Evolutionary conservation across 352 stramenopile genomes (phyloP).

Genomic region (Globisporangium canariense): DNA sequence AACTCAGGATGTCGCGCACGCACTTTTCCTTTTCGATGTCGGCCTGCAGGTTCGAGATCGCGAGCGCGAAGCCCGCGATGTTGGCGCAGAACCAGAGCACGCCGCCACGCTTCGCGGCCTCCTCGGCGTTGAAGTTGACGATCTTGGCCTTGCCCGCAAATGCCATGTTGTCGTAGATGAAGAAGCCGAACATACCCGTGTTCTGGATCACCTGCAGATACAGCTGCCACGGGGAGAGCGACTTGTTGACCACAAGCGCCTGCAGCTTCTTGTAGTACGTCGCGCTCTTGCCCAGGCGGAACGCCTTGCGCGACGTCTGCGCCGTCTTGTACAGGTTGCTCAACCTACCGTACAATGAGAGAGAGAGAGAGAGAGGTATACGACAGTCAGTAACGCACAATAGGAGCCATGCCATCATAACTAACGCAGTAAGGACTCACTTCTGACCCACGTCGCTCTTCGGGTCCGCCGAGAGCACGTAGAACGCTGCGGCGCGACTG

Average conservation of each 20-base stretch:
- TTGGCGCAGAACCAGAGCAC: conserved; percentile 85
- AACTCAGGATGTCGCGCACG: conserved; percentile 62
- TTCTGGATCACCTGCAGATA: conserved; percentile 81
- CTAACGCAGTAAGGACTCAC: conserved; percentile 11
- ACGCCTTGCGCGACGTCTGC: conserved; percentile 81
- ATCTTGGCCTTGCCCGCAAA: conserved; percentile 82
- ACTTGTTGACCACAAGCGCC: conserved; percentile 52
- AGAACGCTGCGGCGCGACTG: conserved; percentile 75
- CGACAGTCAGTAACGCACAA: not conserved
- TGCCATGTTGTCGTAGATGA: conserved; percentile 85
- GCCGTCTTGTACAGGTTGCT: conserved; percentile 77
- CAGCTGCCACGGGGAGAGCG: conserved; percentile 9
- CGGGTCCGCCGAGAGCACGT: conserved; percentile 69
- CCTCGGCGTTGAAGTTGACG: conserved; percentile 56
- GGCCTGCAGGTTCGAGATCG: conserved; percentile 66
- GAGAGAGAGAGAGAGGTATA: not conserved
- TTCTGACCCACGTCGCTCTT: conserved; percentile 81
- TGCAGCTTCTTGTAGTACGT: conserved; percentile 82
- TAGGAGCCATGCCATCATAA: not conserved
- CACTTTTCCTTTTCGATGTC: conserved; percentile 83
- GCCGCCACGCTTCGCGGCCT: conserved; percentile 61
- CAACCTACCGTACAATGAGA: conserved; percentile 22
- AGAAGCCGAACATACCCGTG: conserved; percentile 80
- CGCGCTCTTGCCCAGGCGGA: conserved; percentile 81
- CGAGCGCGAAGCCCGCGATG: conserved; percentile 71